Evolutionary conservation across 1,139 yeast genomes (phyloP).

Genomic region (Protomyces lactucae-debilis): DNA sequence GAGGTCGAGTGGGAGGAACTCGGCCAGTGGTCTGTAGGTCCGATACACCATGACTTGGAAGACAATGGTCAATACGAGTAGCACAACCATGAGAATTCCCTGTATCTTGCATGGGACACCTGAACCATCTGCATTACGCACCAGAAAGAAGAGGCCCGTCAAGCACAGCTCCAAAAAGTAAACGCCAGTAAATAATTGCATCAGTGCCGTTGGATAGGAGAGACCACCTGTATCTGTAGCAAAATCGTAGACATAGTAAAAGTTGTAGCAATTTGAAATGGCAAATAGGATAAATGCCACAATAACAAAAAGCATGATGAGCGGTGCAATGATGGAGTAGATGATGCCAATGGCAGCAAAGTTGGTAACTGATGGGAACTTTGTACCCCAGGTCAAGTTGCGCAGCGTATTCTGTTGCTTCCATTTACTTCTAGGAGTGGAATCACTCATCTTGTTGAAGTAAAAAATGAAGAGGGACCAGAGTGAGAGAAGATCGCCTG

Average conservation of each 20-base stretch:
- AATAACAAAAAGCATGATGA: constrained; percentile 60
- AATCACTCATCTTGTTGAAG: constrained; percentile 65
- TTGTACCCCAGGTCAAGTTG: constrained; percentile 76
- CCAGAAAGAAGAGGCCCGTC: constrained; percentile 80
- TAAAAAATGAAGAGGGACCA: constrained; percentile 67
- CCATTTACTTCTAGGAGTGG: constrained; percentile 85
- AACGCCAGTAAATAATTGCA: constrained; percentile 81
- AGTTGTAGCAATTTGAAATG: constrained; percentile 72
- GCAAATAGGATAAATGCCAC: constrained; percentile 67
- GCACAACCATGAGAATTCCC: constrained; percentile 54
- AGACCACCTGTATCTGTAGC: constrained; percentile 75
- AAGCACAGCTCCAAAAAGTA: constrained; percentile 82
- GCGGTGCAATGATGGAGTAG: constrained; percentile 77
- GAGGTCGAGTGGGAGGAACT: constrained; percentile 57
- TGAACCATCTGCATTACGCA: constrained; percentile 35
- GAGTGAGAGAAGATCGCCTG: constrained; percentile 75
- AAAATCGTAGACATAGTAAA: constrained; percentile 64
- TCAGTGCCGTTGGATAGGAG: constrained; percentile 79
- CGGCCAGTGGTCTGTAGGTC: constrained; percentile 62
- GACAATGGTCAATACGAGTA: constrained; percentile 60
- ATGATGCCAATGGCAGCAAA: constrained; percentile 75
- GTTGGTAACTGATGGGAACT: constrained; percentile 77
- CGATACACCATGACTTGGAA: constrained; percentile 56
- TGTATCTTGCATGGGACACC: constrained; percentile 30
- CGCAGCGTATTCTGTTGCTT: constrained; percentile 61